Percentiles rank a stretch among this genome's conserved stretches.
Conservation (phyloP, 495 filamentous ascomycete genomes). For the Parathielavia hyrcaniae region DNA sequence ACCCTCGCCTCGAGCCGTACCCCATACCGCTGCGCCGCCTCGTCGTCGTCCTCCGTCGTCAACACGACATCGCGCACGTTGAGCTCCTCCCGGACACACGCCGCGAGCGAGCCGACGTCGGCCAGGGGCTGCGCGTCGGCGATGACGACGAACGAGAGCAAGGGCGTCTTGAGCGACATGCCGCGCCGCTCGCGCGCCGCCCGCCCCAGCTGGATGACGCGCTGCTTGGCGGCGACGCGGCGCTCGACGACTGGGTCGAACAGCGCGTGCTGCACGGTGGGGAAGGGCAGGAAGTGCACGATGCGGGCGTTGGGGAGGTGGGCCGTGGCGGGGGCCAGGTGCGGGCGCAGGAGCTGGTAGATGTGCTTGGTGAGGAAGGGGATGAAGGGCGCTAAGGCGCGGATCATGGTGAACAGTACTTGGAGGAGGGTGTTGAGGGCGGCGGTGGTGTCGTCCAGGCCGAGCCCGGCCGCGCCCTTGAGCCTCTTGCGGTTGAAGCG, state of each 20-base stretch:
- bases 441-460: conserved; percentile 69
- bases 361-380: conserved; percentile 90
- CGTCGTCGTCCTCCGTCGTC: conserved; percentile 59
- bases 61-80: conserved; percentile 4
- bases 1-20: conserved; percentile 75
- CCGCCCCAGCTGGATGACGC: conserved; percentile 76
- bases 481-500: conserved; percentile 9
- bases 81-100: neutral
- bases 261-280: conserved; percentile 72
- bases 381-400: conserved; percentile 84
- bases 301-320: conserved; percentile 61
- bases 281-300: conserved; percentile 85
- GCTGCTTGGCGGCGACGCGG: conserved; percentile 76
- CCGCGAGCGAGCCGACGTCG: conserved; percentile 66
- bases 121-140: conserved; percentile 71
- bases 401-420: conserved; percentile 74
- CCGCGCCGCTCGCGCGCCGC: conserved; percentile 74
- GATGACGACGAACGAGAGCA: conserved; percentile 79
- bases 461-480: neutral
- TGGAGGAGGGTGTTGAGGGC: conserved; percentile 88
- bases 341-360: conserved; percentile 70
- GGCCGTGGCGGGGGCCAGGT: conserved; percentile 51
- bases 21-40: conserved; percentile 75
- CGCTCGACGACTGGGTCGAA: conserved; percentile 78
- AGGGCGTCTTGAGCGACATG: conserved; percentile 73